A percentile compares a stretch with the other conserved stretches of the same genome.
Evolutionary conservation across 306 rosid genomes (phyloP).

Genomic region (Lathyrus tuberosus): DNA sequence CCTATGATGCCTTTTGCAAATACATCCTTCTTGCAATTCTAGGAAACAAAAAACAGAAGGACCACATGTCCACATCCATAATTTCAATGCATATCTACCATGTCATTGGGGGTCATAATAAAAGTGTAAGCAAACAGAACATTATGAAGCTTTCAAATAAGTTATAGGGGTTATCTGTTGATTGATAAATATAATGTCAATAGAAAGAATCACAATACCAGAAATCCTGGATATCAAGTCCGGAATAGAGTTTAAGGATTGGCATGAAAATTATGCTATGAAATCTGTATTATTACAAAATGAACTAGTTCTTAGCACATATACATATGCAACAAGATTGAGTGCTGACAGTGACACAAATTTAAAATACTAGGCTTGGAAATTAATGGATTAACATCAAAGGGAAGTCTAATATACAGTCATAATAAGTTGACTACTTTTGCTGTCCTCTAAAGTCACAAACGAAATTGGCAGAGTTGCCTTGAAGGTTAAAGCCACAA

Average conservation of each 20-base stretch:
- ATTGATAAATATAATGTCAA: neutral
- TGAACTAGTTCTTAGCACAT: slow-evolving; percentile 17
- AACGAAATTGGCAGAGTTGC: neutral
- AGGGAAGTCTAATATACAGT: slow-evolving; percentile 10
- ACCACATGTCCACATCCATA: neutral
- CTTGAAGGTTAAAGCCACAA: slow-evolving; percentile 3
- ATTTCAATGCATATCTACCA: slow-evolving; percentile 5
- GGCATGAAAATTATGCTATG: slow-evolving; percentile 19
- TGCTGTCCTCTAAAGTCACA: slow-evolving; percentile 1
- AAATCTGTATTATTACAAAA: slow-evolving; percentile 21
- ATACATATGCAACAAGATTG: neutral
- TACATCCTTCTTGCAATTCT: neutral
- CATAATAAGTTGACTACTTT: slow-evolving; percentile 16
- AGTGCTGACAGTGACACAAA: neutral
- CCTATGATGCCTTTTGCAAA: neutral
- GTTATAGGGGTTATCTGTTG: neutral
- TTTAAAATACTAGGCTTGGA: slow-evolving; percentile 12
- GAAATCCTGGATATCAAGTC: slow-evolving; percentile 21
- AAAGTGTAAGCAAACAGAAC: neutral
- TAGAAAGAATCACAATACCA: neutral
- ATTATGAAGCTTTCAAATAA: neutral
- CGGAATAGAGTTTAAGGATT: slow-evolving; percentile 5
- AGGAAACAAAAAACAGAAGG: neutral
- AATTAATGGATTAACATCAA: slow-evolving; percentile 27
- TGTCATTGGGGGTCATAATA: neutral